A percentile compares a stretch with the other conserved stretches of the same genome.
phyloP scores from a whole-genome alignment of 2,329 filamentous ascomycete species.

The Thielaviopsis ethacetica region DNA sequence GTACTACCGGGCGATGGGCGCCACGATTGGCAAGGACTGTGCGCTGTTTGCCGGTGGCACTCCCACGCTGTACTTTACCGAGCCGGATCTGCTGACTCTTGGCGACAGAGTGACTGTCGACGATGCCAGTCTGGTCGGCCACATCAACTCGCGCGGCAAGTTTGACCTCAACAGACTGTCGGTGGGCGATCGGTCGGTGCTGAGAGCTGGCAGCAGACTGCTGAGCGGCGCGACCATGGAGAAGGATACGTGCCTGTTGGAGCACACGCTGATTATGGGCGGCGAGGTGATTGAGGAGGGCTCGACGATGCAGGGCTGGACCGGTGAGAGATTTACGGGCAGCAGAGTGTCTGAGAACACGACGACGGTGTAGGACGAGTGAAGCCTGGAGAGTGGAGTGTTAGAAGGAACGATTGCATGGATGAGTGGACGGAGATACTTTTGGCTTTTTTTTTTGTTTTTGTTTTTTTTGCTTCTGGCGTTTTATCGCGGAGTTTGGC shows the following conservation, averaged over 20 bases:
- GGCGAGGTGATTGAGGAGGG: conserved; percentile 37
- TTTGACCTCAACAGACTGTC: conserved; percentile 36
- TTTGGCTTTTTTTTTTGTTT: not conserved
- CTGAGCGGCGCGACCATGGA: conserved; percentile 37
- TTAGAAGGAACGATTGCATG: not conserved
- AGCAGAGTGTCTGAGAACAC: conserved; percentile 6
- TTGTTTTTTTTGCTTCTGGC: too few species aligned
- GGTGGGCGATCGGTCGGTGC: conserved; percentile 34
- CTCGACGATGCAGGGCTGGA: conserved; percentile 38
- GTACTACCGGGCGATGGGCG: conserved; percentile 38
- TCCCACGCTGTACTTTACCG: conserved; percentile 37
- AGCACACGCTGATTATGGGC: conserved; percentile 41
- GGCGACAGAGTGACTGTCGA: conserved; percentile 37
- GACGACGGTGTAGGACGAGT: not conserved
- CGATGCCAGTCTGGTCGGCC: conserved; percentile 37
- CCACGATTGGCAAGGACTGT: conserved; percentile 36
- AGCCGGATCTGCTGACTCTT: conserved; percentile 37
- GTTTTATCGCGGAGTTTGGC: not conserved
- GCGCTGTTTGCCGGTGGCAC: conserved; percentile 36
- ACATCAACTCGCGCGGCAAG: conserved; percentile 39
- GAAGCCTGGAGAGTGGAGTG: not conserved
- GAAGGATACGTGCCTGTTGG: conserved; percentile 34
- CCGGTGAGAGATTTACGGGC: conserved; percentile 26
- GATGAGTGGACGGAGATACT: not conserved
- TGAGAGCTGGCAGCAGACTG: conserved; percentile 34